Evolutionary conservation across 2,329 filamentous ascomycete species (phyloP).

Genomic region (Neonectria neomacrospora): DNA sequence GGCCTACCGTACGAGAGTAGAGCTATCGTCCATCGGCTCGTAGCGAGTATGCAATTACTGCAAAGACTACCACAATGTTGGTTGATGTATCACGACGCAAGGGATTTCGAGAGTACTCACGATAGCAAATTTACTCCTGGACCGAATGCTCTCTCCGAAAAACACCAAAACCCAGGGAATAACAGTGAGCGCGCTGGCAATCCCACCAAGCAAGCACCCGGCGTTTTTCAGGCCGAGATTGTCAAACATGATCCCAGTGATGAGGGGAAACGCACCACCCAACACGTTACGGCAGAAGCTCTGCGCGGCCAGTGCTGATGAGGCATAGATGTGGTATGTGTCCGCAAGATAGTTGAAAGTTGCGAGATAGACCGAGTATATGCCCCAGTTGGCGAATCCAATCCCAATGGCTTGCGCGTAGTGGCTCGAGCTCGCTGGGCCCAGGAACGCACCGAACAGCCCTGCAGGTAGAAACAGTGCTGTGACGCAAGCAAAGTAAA

Average conservation of each 20-base stretch:
- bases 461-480: slow-evolving; percentile 81
- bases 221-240: slow-evolving; percentile 77
- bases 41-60: slow-evolving; percentile 11
- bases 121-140: slow-evolving; percentile 79
- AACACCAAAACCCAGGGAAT: slow-evolving; percentile 91
- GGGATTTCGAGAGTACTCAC: slow-evolving; percentile 50
- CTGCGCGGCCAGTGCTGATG: slow-evolving; percentile 86
- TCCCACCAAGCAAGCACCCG: slow-evolving; percentile 79
- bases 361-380: slow-evolving; percentile 86
- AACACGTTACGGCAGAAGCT: slow-evolving; percentile 87
- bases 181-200: slow-evolving; percentile 74
- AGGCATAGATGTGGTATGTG: slow-evolving; percentile 85
- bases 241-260: slow-evolving; percentile 78
- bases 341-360: slow-evolving; percentile 95
- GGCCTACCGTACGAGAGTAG: not conserved
- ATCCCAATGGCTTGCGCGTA: slow-evolving; percentile 65
- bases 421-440: slow-evolving; percentile 38
- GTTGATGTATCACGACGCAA: not conserved
- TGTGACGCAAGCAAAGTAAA: slow-evolving; percentile 86
- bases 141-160: slow-evolving; percentile 80
- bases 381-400: slow-evolving; percentile 82
- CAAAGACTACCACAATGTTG: slow-evolving; percentile 31
- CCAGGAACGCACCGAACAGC: slow-evolving; percentile 65
- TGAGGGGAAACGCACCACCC: slow-evolving; percentile 82
- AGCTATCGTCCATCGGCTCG: not conserved